Base-by-base conservation (phyloP, 2,329 filamentous ascomycete genomes). In the Diaporthe aspalathi region DNA sequence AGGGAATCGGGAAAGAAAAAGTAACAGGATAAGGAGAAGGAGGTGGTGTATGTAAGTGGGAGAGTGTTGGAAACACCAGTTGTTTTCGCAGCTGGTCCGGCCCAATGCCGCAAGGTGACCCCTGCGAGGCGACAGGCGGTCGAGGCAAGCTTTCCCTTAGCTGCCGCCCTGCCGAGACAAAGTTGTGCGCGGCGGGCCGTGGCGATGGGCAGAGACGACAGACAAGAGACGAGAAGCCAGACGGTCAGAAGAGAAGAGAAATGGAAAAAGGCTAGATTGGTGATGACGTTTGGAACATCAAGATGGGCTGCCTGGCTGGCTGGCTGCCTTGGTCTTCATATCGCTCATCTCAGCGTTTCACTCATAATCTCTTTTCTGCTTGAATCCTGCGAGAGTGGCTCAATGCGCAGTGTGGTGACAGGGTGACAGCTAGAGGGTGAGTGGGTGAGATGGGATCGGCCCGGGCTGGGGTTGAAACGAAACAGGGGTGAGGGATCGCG, bases 111-210 rank as follows among this genome's bases (percentile, higher is more conserved):
- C 60, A 65, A 38, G 60, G 60, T 45, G 49, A 7, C 35, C 60
- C 60, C 60, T 65, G 60, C 60, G 20, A 50, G 27, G 60, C 16
- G 43, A 20, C 17, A 27, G 27, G 40, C 60, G 43, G 60, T 50
- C 60, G 3, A 38, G 43, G 45, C 43, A 65, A 38, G 57, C 45
- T 50, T 63, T 65, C 29, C 29, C 60, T n/a, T 65, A 65, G 60
- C 60, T 65, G n/a, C 60, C 60, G 60, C 24, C 57, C 57, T 63
- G 57, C 57, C 57, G 57, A 63, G 57, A 63, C 57, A 63, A 29
- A 11, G 17, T 49, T 17, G 32, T 17, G 27, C 60, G 60, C 60
- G 20, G 60, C 60, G 60, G 43, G 60, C 60, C 60, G 60, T 63
- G 60, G 60, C 60, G 60, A 47, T 17, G 60, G 20, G 35, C 43